A percentile compares a stretch with the other conserved stretches of the same genome.
These are phyloP conservation scores for sunflower (Helianthus annuus) DNA, from an alignment of 129 eudicot genomes.

Conservation along the genomic window DNA sequence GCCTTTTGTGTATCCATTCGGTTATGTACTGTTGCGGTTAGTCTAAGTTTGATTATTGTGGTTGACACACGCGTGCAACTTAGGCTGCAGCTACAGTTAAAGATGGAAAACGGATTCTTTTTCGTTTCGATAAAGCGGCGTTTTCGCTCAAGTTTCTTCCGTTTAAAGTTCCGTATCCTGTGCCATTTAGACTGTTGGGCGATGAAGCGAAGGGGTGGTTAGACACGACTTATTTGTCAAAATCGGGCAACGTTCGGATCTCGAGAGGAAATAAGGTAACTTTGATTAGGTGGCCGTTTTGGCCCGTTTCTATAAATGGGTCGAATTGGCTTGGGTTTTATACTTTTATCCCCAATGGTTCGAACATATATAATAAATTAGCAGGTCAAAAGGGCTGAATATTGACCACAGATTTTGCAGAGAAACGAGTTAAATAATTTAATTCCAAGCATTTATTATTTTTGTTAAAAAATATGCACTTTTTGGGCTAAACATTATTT, in stretches of 20 bases:
- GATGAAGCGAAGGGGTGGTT: slow-evolving; percentile 99
- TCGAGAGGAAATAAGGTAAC: slow-evolving; percentile 96
- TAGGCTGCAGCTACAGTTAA: slow-evolving; percentile 84
- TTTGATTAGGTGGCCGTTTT: slow-evolving; percentile 10
- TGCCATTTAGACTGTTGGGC: slow-evolving; percentile 89
- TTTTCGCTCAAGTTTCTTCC: slow-evolving; percentile 85
- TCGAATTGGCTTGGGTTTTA: neutral
- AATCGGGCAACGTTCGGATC: slow-evolving; percentile 89
- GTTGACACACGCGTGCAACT: slow-evolving; percentile 19
- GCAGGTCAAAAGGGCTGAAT: neutral
- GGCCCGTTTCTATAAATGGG: slow-evolving; percentile 13
- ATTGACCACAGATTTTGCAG: neutral
- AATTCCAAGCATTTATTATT: neutral
- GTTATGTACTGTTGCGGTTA: neutral
- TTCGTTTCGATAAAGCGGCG: slow-evolving; percentile 93
- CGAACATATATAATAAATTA: neutral
- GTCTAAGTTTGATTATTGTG: neutral
- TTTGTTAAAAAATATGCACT: neutral
- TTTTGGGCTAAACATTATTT: neutral
- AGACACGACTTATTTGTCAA: slow-evolving; percentile 86
- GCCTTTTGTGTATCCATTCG: slow-evolving; percentile 10
- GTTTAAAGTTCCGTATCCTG: slow-evolving; percentile 94
- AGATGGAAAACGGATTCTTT: slow-evolving; percentile 80
- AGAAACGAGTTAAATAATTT: neutral
- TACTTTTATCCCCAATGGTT: neutral